Base-by-base conservation (phyloP, 371 early-diverging fungal species). In the Batrachochytrium dendrobatidis region DNA sequence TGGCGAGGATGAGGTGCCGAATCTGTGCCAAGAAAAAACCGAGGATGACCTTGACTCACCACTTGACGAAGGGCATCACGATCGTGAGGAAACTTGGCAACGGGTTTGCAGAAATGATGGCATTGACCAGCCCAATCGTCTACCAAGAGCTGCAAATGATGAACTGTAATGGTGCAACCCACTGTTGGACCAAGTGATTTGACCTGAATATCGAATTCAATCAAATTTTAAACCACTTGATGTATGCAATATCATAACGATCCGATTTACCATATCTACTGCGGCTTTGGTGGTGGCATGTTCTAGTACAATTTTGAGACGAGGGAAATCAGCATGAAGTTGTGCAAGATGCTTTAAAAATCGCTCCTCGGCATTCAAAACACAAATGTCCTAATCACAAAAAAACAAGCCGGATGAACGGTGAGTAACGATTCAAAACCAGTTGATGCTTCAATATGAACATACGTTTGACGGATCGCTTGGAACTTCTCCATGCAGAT, bases 91-190 rank as follows among this genome's bases (percentile, higher is more conserved):
- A 71, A 94, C 73, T 98, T 98, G 35, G 98, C 96, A 18, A 98
- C 96, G 29, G 98, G 98, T 72, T 98, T 98, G 81, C 98, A 98
- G 69, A 90, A 98, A 72, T 92, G 86, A 69, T 96, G 96, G 56
- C 88, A 86, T 62, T 91, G 84, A 15, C 93, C 93, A 24, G 94
- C 95, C 96, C 96, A 96, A 74, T 96, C 95, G 68, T 98, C 95
- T 1, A 95, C 90, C 33, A 87, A 80, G 12, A 98, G 72, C 53
- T 86, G 77, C 60, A 98, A 71, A 65, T 98, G 96, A 73, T 98
- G 98, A 0, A 92, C 87, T 3, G 97, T 98, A 69, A 98, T 93
- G 31, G 88, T 88, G 71, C 94, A 92, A 0, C 83, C 98, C 10
- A 98, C 92, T 10, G 91, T 94, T 34, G 84, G 83, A 26, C 94